These are phyloP conservation scores for Raphidocelis subcapitata DNA, from an alignment of 139 green algal genomes.

Conservation along the genomic window DNA sequence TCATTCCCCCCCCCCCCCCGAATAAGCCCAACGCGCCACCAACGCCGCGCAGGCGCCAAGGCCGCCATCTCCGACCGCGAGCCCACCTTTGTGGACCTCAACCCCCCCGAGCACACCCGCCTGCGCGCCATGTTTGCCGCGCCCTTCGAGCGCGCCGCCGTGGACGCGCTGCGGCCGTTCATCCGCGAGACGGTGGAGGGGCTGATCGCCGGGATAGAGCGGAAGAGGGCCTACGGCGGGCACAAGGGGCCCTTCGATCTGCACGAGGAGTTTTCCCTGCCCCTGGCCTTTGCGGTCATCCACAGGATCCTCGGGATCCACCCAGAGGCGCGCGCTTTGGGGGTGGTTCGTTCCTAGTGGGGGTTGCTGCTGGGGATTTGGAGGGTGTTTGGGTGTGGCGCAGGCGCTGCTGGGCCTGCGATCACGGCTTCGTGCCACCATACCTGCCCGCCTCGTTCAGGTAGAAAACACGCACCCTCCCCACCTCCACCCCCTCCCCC, in stretches of 20 bases:
- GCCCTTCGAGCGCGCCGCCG: not conserved
- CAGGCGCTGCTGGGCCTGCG: not conserved
- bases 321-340: not conserved
- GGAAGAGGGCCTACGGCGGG: too few species aligned
- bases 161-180: constrained; percentile 9
- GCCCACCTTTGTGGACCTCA: constrained; percentile 51
- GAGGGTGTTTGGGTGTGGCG: not conserved
- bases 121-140: constrained; percentile 24
- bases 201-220: constrained; percentile 29
- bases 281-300: constrained; percentile 38
- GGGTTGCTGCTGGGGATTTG: not conserved
- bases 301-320: constrained; percentile 44
- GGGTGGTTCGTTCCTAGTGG: not conserved
- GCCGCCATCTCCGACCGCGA: constrained; percentile 26
- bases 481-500: too few species aligned
- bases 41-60: constrained; percentile 29
- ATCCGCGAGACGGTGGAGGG: constrained; percentile 30
- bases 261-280: constrained; percentile 27
- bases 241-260: constrained; percentile 31
- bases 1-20: too few species aligned
- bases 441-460: not conserved
- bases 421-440: not conserved
- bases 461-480: too few species aligned
- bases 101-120: constrained; percentile 43
- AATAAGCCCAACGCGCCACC: too few species aligned